Conservation (phyloP, 345 rosid genomes). For the Eucalyptus virginea region DNA sequence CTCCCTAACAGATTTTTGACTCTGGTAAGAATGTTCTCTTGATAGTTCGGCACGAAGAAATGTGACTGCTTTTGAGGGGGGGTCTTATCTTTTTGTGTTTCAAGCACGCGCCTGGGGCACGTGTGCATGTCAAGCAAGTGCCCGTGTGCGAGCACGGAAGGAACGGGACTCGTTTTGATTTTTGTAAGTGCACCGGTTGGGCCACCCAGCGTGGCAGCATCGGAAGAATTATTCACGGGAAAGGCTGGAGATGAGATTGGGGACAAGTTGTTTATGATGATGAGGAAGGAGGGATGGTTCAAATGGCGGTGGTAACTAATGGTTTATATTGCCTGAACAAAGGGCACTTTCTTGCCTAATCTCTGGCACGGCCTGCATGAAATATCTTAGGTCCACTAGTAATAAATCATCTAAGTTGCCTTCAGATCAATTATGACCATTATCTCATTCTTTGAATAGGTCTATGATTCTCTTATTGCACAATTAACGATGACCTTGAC, state of each 20-base stretch:
- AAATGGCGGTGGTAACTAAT: not conserved
- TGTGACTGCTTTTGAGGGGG: not conserved
- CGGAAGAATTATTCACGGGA: not conserved
- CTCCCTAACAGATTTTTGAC: not conserved
- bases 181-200: not conserved
- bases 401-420: too few species aligned
- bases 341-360: too few species aligned
- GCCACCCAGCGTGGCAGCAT: not conserved
- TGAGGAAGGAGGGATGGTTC: not conserved
- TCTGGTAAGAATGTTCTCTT: not conserved
- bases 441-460: too few species aligned
- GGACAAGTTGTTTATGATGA: not conserved
- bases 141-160: rapidly evolving
- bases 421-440: too few species aligned
- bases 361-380: too few species aligned
- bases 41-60: not conserved
- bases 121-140: not conserved
- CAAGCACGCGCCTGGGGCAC: not conserved
- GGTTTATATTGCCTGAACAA: not conserved
- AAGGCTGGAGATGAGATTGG: not conserved
- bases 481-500: too few species aligned
- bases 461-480: too few species aligned
- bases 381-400: too few species aligned
- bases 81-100: not conserved
- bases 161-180: not conserved